Conservation (phyloP, 2,329 filamentous ascomycete genomes). For the Colletotrichum echinochloae region DNA sequence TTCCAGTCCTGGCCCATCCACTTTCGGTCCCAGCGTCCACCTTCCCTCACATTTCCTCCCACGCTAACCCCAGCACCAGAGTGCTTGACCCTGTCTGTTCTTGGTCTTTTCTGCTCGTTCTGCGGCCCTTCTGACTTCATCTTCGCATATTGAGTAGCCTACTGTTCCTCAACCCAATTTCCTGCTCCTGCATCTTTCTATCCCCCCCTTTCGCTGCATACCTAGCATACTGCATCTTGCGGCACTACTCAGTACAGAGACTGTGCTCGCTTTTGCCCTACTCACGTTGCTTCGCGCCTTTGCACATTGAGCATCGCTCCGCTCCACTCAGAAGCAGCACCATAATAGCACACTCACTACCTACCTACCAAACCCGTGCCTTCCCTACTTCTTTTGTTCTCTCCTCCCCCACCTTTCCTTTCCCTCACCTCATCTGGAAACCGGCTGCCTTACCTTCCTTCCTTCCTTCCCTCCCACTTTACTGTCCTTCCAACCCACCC, state of each 20-base stretch:
- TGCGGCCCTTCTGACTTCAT: conserved; percentile 33
- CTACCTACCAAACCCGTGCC: conserved; percentile 2
- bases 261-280: conserved; percentile 6
- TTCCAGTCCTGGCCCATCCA: background rate
- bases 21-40: conserved; percentile 1
- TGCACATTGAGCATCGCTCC: conserved; percentile 1
- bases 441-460: background rate
- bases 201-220: background rate
- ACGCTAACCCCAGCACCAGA: conserved; percentile 6
- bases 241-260: background rate
- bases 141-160: conserved; percentile 34
- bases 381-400: conserved; percentile 9
- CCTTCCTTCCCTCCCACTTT: conserved; percentile 2
- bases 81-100: conserved; percentile 19
- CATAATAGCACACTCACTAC: no score
- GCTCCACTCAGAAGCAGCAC: background rate
- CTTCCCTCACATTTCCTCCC: conserved; percentile 6
- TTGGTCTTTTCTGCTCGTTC: conserved; percentile 22
- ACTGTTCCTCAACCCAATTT: conserved; percentile 34
- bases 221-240: background rate
- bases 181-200: conserved; percentile 20
- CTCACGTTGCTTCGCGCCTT: background rate
- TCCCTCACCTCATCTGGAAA: background rate
- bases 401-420: background rate
- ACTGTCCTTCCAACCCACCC: conserved; percentile 9